Evolutionary conservation across 345 rosid species (phyloP).

Genomic region (Atalantia buxifolia): DNA sequence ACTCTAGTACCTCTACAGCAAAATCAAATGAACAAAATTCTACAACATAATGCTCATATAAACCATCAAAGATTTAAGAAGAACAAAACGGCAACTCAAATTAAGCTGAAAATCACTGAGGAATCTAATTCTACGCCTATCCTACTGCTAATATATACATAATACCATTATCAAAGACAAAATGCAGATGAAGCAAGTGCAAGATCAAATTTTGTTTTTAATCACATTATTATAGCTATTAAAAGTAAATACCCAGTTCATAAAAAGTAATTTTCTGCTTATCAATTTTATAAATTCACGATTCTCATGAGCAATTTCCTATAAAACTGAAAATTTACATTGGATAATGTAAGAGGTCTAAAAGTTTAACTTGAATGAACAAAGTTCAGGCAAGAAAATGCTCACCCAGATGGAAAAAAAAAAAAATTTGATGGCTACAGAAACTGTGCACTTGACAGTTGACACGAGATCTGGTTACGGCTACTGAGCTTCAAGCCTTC

Average conservation of each 20-base stretch:
- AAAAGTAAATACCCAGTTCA: background rate
- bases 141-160: background rate
- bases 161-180: background rate
- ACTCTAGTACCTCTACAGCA: background rate
- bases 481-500: background rate
- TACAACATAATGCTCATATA: background rate
- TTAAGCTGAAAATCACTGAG: background rate
- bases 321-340: background rate
- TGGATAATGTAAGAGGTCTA: background rate
- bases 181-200: background rate
- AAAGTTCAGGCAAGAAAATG: background rate
- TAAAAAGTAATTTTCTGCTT: background rate
- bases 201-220: background rate
- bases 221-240: background rate
- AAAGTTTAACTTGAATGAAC: background rate
- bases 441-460: background rate
- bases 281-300: background rate
- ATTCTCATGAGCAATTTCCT: background rate
- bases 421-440: background rate
- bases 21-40: background rate
- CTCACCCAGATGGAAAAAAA: background rate
- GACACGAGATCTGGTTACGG: background rate
- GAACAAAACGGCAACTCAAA: background rate
- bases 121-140: background rate
- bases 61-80: background rate